These are phyloP conservation scores for Acanthamoeba royreba DNA, from an alignment of 208 protist genomes.

Conservation along the genomic window DNA sequence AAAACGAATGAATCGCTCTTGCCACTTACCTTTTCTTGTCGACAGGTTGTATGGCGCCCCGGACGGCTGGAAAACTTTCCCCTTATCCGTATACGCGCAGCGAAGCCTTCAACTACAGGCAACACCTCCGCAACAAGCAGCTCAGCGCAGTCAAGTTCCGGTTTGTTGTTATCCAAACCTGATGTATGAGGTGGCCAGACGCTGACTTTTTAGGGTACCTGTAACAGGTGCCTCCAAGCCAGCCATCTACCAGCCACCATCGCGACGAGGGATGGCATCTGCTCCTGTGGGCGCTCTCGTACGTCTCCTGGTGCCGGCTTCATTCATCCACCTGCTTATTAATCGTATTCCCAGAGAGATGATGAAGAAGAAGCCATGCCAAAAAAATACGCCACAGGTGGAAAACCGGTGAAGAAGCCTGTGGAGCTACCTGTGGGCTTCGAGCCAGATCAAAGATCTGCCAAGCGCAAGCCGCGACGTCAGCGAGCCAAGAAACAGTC, in stretches of 20 bases:
- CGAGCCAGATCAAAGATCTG: neutral
- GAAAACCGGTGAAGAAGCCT: neutral
- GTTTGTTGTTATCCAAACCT: too few relatives aligned
- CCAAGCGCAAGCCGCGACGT: neutral
- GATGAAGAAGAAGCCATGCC: neutral
- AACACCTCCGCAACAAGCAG: neutral
- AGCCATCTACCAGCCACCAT: neutral
- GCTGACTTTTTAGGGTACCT: neutral
- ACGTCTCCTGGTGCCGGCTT: too few relatives aligned
- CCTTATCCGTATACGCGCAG: neutral
- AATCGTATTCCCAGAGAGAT: neutral
- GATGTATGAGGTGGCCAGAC: neutral
- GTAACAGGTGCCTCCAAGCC: neutral
- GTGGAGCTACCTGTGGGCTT: neutral
- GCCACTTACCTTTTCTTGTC: neutral
- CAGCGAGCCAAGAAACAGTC: neutral
- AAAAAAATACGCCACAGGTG: neutral
- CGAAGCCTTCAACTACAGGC: neutral
- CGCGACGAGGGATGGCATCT: neutral
- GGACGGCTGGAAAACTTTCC: neutral
- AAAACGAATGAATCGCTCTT: neutral
- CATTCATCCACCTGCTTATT: neutral
- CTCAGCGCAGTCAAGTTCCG: neutral
- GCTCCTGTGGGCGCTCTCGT: neutral
- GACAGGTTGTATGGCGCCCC: neutral